Evolutionary conservation across 78 protist genomes (phyloP).

Genomic region (Creolimax fragrantissima): DNA sequence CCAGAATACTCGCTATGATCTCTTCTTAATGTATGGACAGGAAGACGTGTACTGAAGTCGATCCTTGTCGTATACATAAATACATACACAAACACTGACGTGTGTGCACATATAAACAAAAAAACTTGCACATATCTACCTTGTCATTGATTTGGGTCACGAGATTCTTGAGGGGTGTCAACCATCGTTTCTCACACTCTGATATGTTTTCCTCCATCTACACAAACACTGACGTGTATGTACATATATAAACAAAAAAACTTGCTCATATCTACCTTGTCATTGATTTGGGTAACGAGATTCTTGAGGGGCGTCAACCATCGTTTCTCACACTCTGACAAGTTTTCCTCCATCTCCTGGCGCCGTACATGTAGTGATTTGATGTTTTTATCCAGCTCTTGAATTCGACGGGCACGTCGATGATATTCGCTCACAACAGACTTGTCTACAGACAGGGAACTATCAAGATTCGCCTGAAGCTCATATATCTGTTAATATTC

Average conservation of each 20-base stretch:
- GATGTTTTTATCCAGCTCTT: not conserved
- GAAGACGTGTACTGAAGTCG: too few species aligned
- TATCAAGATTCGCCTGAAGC: not conserved
- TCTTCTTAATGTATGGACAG: too few species aligned
- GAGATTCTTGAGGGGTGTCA: not conserved
- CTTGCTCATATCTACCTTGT: not conserved
- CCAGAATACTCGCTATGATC: too few species aligned
- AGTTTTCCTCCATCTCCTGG: not conserved
- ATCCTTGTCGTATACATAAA: too few species aligned
- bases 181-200: not conserved
- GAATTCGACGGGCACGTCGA: not conserved
- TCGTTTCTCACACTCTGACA: not conserved
- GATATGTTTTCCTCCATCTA: not conserved
- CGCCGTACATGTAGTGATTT: not conserved
- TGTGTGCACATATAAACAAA: too few species aligned
- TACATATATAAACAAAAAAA: too few species aligned
- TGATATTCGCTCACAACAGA: not conserved
- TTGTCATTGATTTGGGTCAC: not conserved
- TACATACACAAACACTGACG: too few species aligned
- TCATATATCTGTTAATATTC: not conserved
- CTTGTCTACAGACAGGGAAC: not conserved
- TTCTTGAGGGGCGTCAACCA: not conserved
- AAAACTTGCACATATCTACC: not conserved
- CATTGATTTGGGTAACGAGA: not conserved
- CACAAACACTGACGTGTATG: too few species aligned